Evolutionary conservation across 257 asterid genomes (phyloP).

Genomic region (Solanum microdontum): DNA sequence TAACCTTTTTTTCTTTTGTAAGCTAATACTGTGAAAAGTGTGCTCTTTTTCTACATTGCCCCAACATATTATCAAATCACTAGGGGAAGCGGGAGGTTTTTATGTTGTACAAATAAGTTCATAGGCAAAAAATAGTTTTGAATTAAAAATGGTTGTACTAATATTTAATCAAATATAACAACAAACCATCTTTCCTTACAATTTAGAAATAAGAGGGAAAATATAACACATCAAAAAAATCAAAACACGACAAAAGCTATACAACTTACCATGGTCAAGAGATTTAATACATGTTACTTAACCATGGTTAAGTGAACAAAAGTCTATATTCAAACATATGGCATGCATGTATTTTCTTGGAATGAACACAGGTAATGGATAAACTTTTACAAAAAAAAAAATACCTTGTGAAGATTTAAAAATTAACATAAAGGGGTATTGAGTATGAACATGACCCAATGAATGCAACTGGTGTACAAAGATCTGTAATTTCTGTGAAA

Average conservation of each 20-base stretch:
- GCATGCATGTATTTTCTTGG: too few relatives aligned
- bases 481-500: neutral
- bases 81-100: neutral
- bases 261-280: too few relatives aligned
- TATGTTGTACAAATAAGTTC: neutral
- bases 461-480: neutral
- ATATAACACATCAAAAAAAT: too few relatives aligned
- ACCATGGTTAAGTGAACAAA: too few relatives aligned
- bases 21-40: too few relatives aligned
- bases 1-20: too few relatives aligned
- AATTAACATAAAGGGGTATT: neutral
- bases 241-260: too few relatives aligned
- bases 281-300: too few relatives aligned
- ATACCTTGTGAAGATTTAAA: neutral
- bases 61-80: neutral
- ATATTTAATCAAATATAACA: neutral
- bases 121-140: neutral
- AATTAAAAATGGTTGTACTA: neutral
- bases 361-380: too few relatives aligned
- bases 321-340: too few relatives aligned
- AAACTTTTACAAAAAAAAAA: too few relatives aligned
- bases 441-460: neutral
- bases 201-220: too few relatives aligned
- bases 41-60: neutral
- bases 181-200: neutral